Evolutionary conservation across 306 rosid genomes (phyloP).

Genomic region (Oemleria cerasiformis): DNA sequence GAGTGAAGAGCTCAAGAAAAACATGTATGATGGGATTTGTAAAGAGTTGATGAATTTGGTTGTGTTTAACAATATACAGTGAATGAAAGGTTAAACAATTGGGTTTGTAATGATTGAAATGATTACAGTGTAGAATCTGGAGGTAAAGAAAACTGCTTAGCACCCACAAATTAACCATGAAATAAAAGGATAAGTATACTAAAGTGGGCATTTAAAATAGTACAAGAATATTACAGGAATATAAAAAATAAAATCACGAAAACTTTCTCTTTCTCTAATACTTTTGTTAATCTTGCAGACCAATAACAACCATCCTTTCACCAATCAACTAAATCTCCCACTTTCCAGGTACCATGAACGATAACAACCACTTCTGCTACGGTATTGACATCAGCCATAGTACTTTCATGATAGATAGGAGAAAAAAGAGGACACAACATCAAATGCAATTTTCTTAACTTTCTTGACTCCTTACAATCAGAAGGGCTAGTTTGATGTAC

Average conservation of each 20-base stretch:
- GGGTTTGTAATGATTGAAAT: not conserved
- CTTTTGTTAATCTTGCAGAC: constrained; percentile 56
- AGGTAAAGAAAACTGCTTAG: not conserved
- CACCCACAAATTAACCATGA: not conserved
- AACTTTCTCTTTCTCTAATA: constrained; percentile 43
- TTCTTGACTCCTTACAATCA: constrained; percentile 17
- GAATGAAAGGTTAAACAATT: not conserved
- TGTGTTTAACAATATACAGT: not conserved
- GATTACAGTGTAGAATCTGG: not conserved
- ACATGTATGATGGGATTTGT: not conserved
- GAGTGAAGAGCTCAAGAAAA: not conserved
- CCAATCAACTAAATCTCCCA: constrained; percentile 92
- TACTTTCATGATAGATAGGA: constrained; percentile 39
- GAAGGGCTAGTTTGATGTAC: constrained; percentile 43
- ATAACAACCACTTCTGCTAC: constrained; percentile 45
- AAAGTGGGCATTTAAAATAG: constrained; percentile 12
- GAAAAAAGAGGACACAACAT: constrained; percentile 81
- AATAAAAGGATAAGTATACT: not conserved
- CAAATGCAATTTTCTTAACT: constrained; percentile 26
- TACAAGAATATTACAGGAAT: constrained; percentile 3
- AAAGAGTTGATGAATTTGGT: not conserved
- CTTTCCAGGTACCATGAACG: constrained; percentile 50
- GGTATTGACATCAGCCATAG: constrained; percentile 40
- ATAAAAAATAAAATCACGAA: constrained; percentile 42
- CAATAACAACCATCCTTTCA: constrained; percentile 64